Evolutionary conservation across 345 rosid species (phyloP).

Genomic region (Arabis hirsuta): DNA sequence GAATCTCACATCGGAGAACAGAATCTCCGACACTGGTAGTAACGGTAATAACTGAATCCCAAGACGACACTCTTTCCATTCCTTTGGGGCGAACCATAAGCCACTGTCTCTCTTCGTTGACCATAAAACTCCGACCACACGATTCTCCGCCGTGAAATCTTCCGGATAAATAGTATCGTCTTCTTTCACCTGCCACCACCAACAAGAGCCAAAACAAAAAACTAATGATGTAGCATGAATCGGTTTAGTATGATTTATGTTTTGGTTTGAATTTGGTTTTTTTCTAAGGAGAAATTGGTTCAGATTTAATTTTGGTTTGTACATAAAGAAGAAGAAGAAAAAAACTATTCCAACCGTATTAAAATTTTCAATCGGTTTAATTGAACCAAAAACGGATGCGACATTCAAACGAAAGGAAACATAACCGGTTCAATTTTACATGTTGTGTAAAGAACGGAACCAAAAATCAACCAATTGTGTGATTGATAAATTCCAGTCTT

Average conservation of each 20-base stretch:
- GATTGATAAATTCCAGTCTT: no score
- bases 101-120: conserved; percentile 88
- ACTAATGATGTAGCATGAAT: background rate
- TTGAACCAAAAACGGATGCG: no score
- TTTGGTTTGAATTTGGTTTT: background rate
- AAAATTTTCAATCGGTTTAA: no score
- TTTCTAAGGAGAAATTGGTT: background rate
- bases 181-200: conserved; percentile 58
- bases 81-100: conserved; percentile 90
- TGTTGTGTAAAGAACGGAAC: background rate
- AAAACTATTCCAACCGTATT: no score
- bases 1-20: conserved; percentile 69
- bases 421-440: no score
- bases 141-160: conserved; percentile 76
- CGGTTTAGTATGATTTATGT: background rate
- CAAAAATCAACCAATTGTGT: background rate
- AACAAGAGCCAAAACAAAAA: background rate
- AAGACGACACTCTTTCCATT: conserved; percentile 77
- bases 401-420: no score
- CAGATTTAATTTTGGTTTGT: no score
- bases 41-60: conserved; percentile 88
- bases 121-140: conserved; percentile 87
- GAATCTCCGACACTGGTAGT: conserved; percentile 67
- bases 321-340: no score
- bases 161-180: conserved; percentile 52